These are phyloP conservation scores for Penicillium flavigenum DNA, from an alignment of 495 filamentous ascomycete species.

Conservation along the genomic window DNA sequence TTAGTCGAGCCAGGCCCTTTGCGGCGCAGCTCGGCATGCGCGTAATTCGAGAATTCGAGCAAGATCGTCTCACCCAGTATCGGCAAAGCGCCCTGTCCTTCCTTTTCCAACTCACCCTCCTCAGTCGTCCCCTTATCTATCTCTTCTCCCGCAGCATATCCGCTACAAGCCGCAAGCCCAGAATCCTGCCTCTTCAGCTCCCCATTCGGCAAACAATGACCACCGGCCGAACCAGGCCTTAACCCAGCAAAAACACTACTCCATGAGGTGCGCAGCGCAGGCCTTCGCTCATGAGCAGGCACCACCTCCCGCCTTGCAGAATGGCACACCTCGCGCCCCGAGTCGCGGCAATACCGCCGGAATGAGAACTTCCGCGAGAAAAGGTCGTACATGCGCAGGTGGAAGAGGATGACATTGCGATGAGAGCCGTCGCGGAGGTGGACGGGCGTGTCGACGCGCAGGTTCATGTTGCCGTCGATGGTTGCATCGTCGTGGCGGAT, in stretches of 20 bases:
- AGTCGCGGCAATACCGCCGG: slow-evolving; percentile 87
- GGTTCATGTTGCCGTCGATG: slow-evolving; percentile 94
- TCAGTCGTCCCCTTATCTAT: slow-evolving; percentile 17
- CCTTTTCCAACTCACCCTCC: background rate
- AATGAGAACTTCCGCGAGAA: slow-evolving; percentile 84
- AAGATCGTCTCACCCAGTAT: slow-evolving; percentile 69
- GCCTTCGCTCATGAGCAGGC: slow-evolving; percentile 47
- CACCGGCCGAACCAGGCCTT: slow-evolving; percentile 52
- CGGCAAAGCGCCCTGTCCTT: background rate
- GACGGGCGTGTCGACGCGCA: slow-evolving; percentile 81
- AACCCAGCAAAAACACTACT: slow-evolving; percentile 71
- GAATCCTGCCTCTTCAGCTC: slow-evolving; percentile 53
- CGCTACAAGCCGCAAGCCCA: slow-evolving; percentile 48
- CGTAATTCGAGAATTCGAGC: slow-evolving; percentile 97
- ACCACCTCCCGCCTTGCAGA: slow-evolving; percentile 68
- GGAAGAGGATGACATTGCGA: slow-evolving; percentile 81
- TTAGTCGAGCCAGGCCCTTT: slow-evolving; percentile 68
- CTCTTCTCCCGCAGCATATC: slow-evolving; percentile 34
- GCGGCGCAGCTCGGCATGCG: slow-evolving; percentile 79
- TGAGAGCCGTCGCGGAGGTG: slow-evolving; percentile 51
- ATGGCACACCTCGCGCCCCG: slow-evolving; percentile 90
- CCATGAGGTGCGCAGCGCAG: slow-evolving; percentile 67
- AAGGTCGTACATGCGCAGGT: slow-evolving; percentile 93
- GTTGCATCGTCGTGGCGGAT: slow-evolving; percentile 93
- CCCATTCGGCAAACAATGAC: slow-evolving; percentile 18